These are phyloP conservation scores for Backusella liffmaniae DNA, from an alignment of 192 early-diverging fungal genomes.

Conservation along the genomic window DNA sequence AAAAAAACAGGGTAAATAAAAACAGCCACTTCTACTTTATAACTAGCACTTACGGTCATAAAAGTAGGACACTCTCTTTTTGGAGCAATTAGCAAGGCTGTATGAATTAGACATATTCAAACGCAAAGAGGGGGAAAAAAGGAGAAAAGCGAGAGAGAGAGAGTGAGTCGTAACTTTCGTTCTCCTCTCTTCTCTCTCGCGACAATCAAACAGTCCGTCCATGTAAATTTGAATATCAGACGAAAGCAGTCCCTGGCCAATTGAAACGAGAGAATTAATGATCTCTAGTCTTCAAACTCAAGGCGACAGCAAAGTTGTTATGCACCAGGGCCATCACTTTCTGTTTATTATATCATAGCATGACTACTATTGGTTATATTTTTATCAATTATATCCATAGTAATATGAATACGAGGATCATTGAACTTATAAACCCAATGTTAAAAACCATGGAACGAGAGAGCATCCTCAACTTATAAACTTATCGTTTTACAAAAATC, in stretches of 20 bases:
- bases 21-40: too few species aligned
- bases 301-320: too few species aligned
- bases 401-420: too few species aligned
- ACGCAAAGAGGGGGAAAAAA: background rate
- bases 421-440: too few species aligned
- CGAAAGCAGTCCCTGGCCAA: background rate
- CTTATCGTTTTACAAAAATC: too few species aligned
- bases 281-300: background rate
- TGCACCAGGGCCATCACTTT: too few species aligned
- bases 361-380: too few species aligned
- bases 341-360: too few species aligned
- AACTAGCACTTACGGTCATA: conserved; percentile 47
- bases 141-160: background rate
- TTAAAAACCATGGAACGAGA: too few species aligned
- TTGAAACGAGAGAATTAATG: background rate
- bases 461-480: too few species aligned
- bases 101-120: conserved; percentile 35
- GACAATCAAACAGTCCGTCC: conserved; percentile 2
- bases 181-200: conserved; percentile 6
- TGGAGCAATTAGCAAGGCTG: conserved; percentile 48
- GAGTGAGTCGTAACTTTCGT: background rate
- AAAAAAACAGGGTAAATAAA: background rate
- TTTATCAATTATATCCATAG: too few species aligned
- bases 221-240: background rate
- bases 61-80: conserved; percentile 60